Evolutionary conservation across 192 early-diverging fungal genomes (phyloP).

Genomic region (Gaertneriomyces sp.): DNA sequence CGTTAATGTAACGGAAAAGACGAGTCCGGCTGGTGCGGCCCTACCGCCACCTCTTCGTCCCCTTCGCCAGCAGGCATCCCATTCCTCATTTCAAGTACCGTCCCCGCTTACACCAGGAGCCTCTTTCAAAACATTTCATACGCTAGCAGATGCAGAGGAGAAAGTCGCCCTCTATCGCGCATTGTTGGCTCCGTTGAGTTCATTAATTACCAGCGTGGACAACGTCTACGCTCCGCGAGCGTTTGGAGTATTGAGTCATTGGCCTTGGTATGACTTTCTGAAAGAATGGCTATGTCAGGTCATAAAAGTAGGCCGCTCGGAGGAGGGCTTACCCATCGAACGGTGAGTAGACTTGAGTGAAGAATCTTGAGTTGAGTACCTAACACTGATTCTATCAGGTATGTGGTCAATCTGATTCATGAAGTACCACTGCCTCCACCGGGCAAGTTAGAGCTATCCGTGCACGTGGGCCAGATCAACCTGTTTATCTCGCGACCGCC

Average conservation of each 20-base stretch:
- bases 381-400: slow-evolving; percentile 31
- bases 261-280: slow-evolving; percentile 70
- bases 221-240: slow-evolving; percentile 66
- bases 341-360: too few relatives aligned
- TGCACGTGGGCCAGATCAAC: slow-evolving; percentile 57
- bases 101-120: background rate
- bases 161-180: slow-evolving; percentile 64
- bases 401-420: slow-evolving; percentile 63
- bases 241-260: slow-evolving; percentile 66
- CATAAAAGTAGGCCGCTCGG: slow-evolving; percentile 50
- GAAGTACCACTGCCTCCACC: slow-evolving; percentile 77
- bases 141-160: slow-evolving; percentile 57
- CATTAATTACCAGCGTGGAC: slow-evolving; percentile 49
- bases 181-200: slow-evolving; percentile 57
- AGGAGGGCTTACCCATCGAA: slow-evolving; percentile 34
- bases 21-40: slow-evolving; percentile 2
- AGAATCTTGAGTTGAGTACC: too few relatives aligned
- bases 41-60: background rate
- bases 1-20: background rate
- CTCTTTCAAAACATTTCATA: slow-evolving; percentile 3
- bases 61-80: too few relatives aligned
- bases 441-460: slow-evolving; percentile 70
- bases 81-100: background rate
- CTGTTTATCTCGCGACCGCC: slow-evolving; percentile 71
- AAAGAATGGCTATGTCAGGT: slow-evolving; percentile 73